Evolutionary conservation across 1,139 yeast species (phyloP).

Genomic region (Scheffersomyces quercinus): DNA sequence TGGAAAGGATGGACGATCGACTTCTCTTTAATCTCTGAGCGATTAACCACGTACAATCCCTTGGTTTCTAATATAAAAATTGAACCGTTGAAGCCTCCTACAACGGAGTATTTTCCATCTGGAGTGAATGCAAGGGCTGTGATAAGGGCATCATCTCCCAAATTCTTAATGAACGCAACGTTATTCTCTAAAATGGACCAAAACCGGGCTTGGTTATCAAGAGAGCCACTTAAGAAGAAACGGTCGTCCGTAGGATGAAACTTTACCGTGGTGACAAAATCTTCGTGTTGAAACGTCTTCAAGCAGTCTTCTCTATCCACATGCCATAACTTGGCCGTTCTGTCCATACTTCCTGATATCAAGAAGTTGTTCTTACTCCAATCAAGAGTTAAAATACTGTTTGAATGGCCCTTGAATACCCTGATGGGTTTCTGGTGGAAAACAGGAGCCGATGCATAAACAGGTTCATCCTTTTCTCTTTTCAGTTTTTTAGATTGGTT

Average conservation of each 20-base stretch:
- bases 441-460: conserved; percentile 66
- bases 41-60: conserved; percentile 56
- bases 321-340: conserved; percentile 84
- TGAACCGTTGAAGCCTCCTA: conserved; percentile 83
- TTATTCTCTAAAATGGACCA: conserved; percentile 77
- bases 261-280: conserved; percentile 78
- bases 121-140: conserved; percentile 76
- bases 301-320: conserved; percentile 64
- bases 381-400: conserved; percentile 69
- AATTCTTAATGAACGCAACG: conserved; percentile 33
- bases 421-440: conserved; percentile 70
- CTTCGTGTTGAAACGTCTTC: conserved; percentile 69
- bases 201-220: conserved; percentile 74
- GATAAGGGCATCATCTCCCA: conserved; percentile 60
- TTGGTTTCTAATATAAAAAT: conserved; percentile 63
- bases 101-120: conserved; percentile 62
- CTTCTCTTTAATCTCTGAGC: conserved; percentile 51
- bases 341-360: conserved; percentile 82
- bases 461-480: conserved; percentile 6
- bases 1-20: conserved; percentile 28
- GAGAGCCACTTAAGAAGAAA: conserved; percentile 80
- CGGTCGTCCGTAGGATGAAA: conserved; percentile 90
- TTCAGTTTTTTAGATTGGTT: conserved; percentile 9
- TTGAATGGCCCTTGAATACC: conserved; percentile 65
- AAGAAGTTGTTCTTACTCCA: conserved; percentile 91